Evolutionary conservation across 805 yeast genomes (phyloP).

Genomic region (Kodamaea restingae): DNA sequence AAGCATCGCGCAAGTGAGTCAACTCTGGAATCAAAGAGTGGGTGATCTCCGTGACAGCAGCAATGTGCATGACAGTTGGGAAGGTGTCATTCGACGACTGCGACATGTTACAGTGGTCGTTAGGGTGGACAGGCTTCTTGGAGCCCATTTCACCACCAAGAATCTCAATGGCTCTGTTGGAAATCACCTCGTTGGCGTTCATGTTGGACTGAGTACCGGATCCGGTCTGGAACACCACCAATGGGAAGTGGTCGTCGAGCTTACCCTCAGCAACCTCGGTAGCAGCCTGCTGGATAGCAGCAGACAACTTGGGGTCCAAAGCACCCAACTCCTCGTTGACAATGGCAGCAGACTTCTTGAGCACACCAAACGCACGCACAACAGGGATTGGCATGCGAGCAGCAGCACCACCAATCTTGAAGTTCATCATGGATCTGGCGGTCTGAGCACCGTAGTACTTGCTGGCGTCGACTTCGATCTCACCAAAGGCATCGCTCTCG

Average conservation of each 20-base stretch:
- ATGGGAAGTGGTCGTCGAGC: constrained; percentile 90
- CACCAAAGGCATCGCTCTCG: constrained; percentile 96
- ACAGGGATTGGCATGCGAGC: constrained; percentile 91
- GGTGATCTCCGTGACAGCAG: constrained; percentile 88
- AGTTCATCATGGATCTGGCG: constrained; percentile 86
- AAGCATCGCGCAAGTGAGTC: constrained; percentile 69
- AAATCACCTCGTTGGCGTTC: constrained; percentile 98
- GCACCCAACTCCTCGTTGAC: constrained; percentile 79
- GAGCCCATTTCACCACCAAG: constrained; percentile 92
- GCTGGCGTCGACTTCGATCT: constrained; percentile 80
- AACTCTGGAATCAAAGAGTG: constrained; percentile 76
- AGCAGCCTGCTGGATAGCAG: constrained; percentile 89
- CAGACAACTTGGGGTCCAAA: constrained; percentile 77
- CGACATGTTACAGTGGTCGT: constrained; percentile 97
- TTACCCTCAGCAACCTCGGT: constrained; percentile 92
- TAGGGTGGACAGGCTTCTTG: constrained; percentile 94
- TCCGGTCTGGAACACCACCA: constrained; percentile 98
- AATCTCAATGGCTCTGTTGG: constrained; percentile 95
- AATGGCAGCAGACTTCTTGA: constrained; percentile 91
- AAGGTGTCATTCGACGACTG: constrained; percentile 99
- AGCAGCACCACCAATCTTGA: constrained; percentile 90
- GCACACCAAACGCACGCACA: constrained; percentile 85
- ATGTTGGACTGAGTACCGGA: constrained; percentile 98
- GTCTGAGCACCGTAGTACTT: constrained; percentile 99
- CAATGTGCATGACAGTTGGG: constrained; percentile 99